Evolutionary conservation across 1,139 yeast genomes (phyloP), one percentile per base, ranked within the genome.

Genomic region (Blastobotrys illinoisensis): DNA sequence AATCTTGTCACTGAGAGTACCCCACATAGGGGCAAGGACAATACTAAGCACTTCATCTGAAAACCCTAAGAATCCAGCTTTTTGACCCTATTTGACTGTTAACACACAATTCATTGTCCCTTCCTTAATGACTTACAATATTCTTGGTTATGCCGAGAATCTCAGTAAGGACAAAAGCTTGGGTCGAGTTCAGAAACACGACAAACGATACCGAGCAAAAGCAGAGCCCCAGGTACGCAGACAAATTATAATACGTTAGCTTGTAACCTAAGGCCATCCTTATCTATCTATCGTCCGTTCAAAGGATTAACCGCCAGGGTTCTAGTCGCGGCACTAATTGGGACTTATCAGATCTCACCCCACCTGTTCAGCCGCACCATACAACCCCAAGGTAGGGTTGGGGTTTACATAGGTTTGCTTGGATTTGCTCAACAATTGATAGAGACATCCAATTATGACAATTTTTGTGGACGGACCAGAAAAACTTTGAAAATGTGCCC

Each of bases 171-270:
- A 79, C 83, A 64, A 83, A 85, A 2, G 90, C 82, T 70, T 85
- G 90, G 1, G 88, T 80, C 5, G 88, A 78, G 36, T 83, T 76
- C 51, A 85, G 68, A 64, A 85, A 85, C n/a, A 85, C 89, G 48
- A 83, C 81, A 52, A 83, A 73, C 2, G 88, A 74, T 32, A 85
- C 79, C 49, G 83, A 75, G 36, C 78, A 76, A 63, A 83, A 81
- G 53, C 80, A 75, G 49, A 70, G 62, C 47, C 53, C 52, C 44
- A 70, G 62, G 51, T 69, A 71, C 9, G 66, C 60, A 23, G 56
- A 54, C 23, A 32, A 32, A 32, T 32, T 32, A 11, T 16, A 13
- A n/a, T 32, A 32, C 16, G 40, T 13, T n/a, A 32, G 16, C 40
- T 32, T 32, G 13, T 32, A 32, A 7, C 40, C 40, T 7, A 32